phyloP scores from a whole-genome alignment of 2,329 filamentous ascomycete genomes.

The Fusarium caatingaense region DNA sequence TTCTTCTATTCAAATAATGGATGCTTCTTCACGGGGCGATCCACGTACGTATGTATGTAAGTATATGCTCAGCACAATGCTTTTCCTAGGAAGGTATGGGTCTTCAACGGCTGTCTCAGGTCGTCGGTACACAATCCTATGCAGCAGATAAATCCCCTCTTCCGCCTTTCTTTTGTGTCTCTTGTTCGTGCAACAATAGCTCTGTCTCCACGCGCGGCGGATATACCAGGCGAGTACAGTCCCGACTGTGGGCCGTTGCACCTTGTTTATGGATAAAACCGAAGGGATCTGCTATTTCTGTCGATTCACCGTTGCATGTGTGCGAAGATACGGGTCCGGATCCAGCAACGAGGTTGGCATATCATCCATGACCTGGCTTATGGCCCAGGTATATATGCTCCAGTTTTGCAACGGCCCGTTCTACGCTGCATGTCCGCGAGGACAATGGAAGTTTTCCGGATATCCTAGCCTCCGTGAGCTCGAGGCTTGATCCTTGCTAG shows the following conservation, averaged over 20 bases:
- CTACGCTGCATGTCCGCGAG: constrained; percentile 9
- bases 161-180: constrained; percentile 26
- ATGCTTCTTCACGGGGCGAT: constrained; percentile 29
- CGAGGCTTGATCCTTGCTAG: constrained; percentile 19
- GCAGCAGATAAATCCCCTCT: constrained; percentile 31
- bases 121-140: constrained; percentile 40
- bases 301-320: constrained; percentile 17
- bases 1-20: constrained; percentile 20
- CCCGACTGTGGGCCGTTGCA: constrained; percentile 19
- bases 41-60: constrained; percentile 43
- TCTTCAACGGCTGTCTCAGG: constrained; percentile 42
- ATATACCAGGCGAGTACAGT: constrained; percentile 20
- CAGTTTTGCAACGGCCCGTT: constrained; percentile 4
- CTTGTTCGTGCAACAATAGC: constrained; percentile 35
- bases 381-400: constrained; percentile 30
- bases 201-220: constrained; percentile 34
- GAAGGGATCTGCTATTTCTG: constrained; percentile 32
- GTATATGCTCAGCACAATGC: constrained; percentile 43
- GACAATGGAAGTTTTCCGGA: constrained; percentile 18
- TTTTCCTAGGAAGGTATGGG: constrained; percentile 18
- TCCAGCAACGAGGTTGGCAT: constrained; percentile 16
- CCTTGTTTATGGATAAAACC: constrained; percentile 22
- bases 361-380: constrained; percentile 30
- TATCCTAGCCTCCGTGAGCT: constrained; percentile 19
- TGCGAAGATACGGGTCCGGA: constrained; percentile 7